Conservation (phyloP, 2,329 filamentous ascomycete genomes). For the Trichoderma cornu-damae region DNA sequence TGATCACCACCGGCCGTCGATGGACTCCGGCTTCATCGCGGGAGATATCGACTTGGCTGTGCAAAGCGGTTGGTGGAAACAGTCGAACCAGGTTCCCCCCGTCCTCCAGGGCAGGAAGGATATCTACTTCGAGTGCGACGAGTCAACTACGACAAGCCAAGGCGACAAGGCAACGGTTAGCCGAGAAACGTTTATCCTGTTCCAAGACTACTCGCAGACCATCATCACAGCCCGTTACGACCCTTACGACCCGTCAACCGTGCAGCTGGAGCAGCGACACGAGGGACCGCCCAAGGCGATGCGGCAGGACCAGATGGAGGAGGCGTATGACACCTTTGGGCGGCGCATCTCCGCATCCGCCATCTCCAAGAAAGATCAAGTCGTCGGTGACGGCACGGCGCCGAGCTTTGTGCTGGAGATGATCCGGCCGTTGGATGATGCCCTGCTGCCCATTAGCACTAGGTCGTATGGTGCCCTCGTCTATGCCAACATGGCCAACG, state of each 20-base stretch:
- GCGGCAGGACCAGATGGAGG: conserved; percentile 89
- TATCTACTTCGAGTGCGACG: conserved; percentile 75
- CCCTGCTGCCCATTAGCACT: conserved; percentile 77
- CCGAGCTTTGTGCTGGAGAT: conserved; percentile 74
- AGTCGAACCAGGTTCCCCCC: conserved; percentile 73
- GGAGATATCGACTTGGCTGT: conserved; percentile 76
- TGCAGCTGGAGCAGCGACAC: conserved; percentile 76
- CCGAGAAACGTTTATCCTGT: conserved; percentile 82
- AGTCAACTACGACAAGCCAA: conserved; percentile 63
- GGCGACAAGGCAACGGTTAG: conserved; percentile 67
- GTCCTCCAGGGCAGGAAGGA: conserved; percentile 78
- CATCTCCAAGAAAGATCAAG: conserved; percentile 66
- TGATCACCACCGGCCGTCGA: conserved; percentile 68
- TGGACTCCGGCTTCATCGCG: conserved; percentile 80
- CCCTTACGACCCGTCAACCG: conserved; percentile 65
- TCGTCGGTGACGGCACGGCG: conserved; percentile 80
- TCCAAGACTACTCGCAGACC: conserved; percentile 94
- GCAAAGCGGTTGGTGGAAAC: conserved; percentile 80
- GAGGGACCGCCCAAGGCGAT: conserved; percentile 74
- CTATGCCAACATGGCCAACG: conserved; percentile 92
- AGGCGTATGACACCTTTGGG: conserved; percentile 76
- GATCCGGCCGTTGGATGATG: conserved; percentile 65
- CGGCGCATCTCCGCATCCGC: conserved; percentile 68
- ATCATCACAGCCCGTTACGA: conserved; percentile 78
- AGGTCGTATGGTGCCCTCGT: conserved; percentile 87